phyloP scores from a whole-genome alignment of 179 eudicot genomes.

The Spinacia oleracea region DNA sequence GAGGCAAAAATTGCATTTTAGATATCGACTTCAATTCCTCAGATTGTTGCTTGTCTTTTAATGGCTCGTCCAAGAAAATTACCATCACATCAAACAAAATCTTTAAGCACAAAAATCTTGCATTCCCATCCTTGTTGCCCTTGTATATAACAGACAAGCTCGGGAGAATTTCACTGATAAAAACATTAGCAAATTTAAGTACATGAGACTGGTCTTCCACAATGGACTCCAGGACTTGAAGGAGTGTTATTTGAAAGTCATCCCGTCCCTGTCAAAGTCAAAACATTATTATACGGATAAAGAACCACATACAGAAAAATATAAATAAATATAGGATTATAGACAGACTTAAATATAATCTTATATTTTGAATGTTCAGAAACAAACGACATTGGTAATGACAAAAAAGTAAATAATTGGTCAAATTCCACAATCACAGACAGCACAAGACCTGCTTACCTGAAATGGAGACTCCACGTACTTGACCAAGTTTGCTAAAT shows the following conservation, averaged over 20 bases:
- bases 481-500: slow-evolving; percentile 73
- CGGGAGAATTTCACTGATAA: slow-evolving; percentile 72
- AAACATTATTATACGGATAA: slow-evolving; percentile 1
- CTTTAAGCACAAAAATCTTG: slow-evolving; percentile 89
- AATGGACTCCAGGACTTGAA: slow-evolving; percentile 69
- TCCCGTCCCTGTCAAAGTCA: slow-evolving; percentile 74
- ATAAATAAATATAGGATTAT: too few species aligned
- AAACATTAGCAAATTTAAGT: slow-evolving; percentile 44
- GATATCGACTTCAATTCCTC: slow-evolving; percentile 68
- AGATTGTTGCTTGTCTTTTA: slow-evolving; percentile 37
- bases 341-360: neutral
- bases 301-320: slow-evolving; percentile 3
- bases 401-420: neutral
- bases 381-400: neutral
- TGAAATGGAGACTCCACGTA: slow-evolving; percentile 78
- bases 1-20: slow-evolving; percentile 67
- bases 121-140: slow-evolving; percentile 94
- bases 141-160: slow-evolving; percentile 78
- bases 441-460: slow-evolving; percentile 40
- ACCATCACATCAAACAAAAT: slow-evolving; percentile 84
- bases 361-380: neutral
- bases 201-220: slow-evolving; percentile 72
- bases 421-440: neutral
- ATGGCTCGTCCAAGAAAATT: slow-evolving; percentile 60
- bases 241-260: slow-evolving; percentile 88